Evolutionary conservation across 257 asterid genomes (phyloP).

Genomic region (Solanum chmielewskii): DNA sequence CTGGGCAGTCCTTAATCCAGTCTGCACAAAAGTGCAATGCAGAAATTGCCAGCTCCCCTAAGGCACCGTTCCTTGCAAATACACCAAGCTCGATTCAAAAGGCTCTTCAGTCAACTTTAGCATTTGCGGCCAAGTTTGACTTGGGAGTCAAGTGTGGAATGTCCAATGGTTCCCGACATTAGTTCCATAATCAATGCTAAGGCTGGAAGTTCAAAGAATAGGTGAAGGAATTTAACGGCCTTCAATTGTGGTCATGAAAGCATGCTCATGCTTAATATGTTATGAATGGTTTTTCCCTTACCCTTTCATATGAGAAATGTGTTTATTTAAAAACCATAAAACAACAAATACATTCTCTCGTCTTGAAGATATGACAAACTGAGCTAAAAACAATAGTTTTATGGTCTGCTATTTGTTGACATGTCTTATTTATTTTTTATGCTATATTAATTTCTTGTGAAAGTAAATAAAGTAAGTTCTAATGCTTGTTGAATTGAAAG

Average conservation of each 20-base stretch:
- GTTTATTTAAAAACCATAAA: not conserved
- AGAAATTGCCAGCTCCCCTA: constrained; percentile 16
- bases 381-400: not conserved
- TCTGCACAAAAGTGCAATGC: constrained; percentile 11
- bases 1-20: constrained; percentile 11
- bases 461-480: not conserved
- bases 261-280: not conserved
- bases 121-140: constrained; percentile 69
- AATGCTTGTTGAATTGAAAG: not conserved
- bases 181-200: constrained; percentile 1
- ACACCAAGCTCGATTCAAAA: constrained; percentile 39
- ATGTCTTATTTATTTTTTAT: not conserved
- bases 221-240: not conserved
- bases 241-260: not conserved
- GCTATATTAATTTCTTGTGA: not conserved
- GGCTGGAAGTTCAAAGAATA: constrained; percentile 8
- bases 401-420: not conserved
- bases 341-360: not conserved
- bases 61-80: constrained; percentile 24
- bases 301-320: not conserved
- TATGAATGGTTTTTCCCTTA: not conserved
- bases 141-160: constrained; percentile 30
- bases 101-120: constrained; percentile 60
- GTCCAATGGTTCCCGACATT: not conserved
- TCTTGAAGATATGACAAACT: not conserved